A percentile compares a stretch with the other conserved stretches of the same genome.
Conservation (phyloP, 495 filamentous ascomycete genomes). For the Xylaria palmicola region DNA sequence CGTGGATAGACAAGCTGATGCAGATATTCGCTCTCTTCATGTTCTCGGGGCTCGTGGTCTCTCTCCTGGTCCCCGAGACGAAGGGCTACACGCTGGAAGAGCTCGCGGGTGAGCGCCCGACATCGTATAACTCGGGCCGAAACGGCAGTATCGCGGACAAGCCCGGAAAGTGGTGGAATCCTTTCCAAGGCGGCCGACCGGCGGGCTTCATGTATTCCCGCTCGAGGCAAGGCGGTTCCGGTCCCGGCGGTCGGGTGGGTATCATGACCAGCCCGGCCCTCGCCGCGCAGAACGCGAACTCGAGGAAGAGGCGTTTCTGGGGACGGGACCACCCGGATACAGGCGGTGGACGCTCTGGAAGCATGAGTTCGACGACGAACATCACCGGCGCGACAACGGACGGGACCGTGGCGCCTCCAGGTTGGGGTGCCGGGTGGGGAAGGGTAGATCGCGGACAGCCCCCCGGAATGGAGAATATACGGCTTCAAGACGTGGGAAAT, state of each 20-base stretch:
- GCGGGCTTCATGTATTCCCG: slow-evolving; percentile 38
- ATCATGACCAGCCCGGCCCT: slow-evolving; percentile 38
- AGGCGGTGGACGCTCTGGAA: slow-evolving; percentile 18
- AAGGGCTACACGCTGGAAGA: slow-evolving; percentile 65
- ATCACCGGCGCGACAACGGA: slow-evolving; percentile 15
- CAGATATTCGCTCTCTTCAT: slow-evolving; percentile 78
- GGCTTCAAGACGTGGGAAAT: slow-evolving; percentile 33
- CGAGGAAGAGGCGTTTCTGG: slow-evolving; percentile 25
- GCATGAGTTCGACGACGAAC: slow-evolving; percentile 25
- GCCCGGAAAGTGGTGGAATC: slow-evolving; percentile 30
- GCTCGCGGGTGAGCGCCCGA: slow-evolving; percentile 47
- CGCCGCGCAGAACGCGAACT: slow-evolving; percentile 13
- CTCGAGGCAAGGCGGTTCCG: slow-evolving; percentile 6
- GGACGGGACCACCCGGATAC: slow-evolving; percentile 1
- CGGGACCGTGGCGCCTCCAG: slow-evolving; percentile 23
- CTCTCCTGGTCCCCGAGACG: slow-evolving; percentile 71
- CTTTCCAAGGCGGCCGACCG: slow-evolving; percentile 35
- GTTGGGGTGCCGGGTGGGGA: slow-evolving; percentile 39
- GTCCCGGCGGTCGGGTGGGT: slow-evolving; percentile 25
- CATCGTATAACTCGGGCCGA: slow-evolving; percentile 34
- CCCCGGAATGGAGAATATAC: slow-evolving; percentile 29
- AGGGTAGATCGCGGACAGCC: slow-evolving; percentile 32
- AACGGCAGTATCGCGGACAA: slow-evolving; percentile 33
- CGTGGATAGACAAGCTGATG: slow-evolving; percentile 77
- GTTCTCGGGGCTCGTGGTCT: slow-evolving; percentile 65